These are phyloP conservation scores for Rhynchosporium agropyri DNA, from an alignment of 2,329 filamentous ascomycete genomes.

Conservation along the genomic window DNA sequence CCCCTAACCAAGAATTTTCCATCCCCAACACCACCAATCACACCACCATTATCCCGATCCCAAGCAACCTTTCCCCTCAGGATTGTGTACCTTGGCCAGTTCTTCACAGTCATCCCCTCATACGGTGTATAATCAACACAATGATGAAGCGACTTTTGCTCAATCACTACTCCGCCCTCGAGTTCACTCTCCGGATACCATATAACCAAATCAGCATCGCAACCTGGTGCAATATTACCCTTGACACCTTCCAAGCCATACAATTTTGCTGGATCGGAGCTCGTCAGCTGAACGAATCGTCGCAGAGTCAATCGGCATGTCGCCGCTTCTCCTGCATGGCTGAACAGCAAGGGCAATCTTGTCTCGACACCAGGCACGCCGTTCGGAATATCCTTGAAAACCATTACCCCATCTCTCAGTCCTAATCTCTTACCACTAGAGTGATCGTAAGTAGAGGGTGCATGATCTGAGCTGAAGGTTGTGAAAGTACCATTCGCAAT, in stretches of 20 bases:
- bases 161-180: constrained; percentile 23
- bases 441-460: constrained; percentile 32
- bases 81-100: constrained; percentile 34
- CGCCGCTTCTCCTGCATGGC: constrained; percentile 22
- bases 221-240: constrained; percentile 34
- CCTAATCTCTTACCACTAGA: constrained; percentile 33
- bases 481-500: constrained; percentile 58
- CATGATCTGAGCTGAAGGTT: constrained; percentile 49
- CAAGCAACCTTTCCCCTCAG: constrained; percentile 33
- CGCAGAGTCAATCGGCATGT: constrained; percentile 29
- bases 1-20: constrained; percentile 32
- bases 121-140: constrained; percentile 36
- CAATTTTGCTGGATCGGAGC: constrained; percentile 32
- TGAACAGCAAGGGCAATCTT: constrained; percentile 32
- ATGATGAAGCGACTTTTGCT: constrained; percentile 33
- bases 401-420: constrained; percentile 30
- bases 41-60: constrained; percentile 32
- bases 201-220: constrained; percentile 36
- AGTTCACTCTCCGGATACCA: constrained; percentile 33
- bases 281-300: constrained; percentile 33
- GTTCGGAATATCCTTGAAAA: constrained; percentile 35
- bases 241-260: constrained; percentile 34
- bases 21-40: constrained; percentile 27
- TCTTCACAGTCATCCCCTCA: constrained; percentile 33
- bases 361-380: constrained; percentile 36